Evolutionary conservation across 2,329 filamentous ascomycete species (phyloP).

Genomic region (Mycosphaerella arachidis): DNA sequence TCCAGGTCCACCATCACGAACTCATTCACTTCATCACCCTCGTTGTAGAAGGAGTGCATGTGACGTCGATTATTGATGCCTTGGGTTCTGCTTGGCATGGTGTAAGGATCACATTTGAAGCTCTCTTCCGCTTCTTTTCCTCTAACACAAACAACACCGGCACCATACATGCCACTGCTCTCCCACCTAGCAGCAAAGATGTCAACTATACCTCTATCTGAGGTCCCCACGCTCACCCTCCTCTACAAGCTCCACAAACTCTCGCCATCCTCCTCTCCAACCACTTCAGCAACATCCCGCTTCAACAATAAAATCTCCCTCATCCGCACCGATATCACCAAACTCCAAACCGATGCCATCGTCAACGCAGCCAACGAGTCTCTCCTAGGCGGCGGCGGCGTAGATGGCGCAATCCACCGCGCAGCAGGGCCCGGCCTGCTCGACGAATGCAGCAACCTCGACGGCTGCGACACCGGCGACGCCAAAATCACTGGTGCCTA

Average conservation of each 20-base stretch:
- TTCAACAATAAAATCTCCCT: conserved; percentile 69
- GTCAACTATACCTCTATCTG: conserved; percentile 40
- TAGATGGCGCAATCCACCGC: conserved; percentile 70
- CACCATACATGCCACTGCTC: conserved; percentile 5
- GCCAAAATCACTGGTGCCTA: conserved; percentile 82
- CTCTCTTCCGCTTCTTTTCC: background rate
- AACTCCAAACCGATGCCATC: conserved; percentile 71
- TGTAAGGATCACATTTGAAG: background rate
- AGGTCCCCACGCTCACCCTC: conserved; percentile 59
- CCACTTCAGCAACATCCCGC: conserved; percentile 41
- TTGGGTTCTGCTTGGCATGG: background rate
- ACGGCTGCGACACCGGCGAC: conserved; percentile 70
- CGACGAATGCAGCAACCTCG: conserved; percentile 65
- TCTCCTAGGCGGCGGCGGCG: conserved; percentile 82
- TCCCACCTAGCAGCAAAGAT: conserved; percentile 9
- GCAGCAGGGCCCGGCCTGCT: conserved; percentile 69
- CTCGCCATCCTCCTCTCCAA: conserved; percentile 24
- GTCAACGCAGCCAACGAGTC: conserved; percentile 86
- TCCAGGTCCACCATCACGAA: background rate
- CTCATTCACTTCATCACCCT: background rate
- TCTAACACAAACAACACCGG: background rate
- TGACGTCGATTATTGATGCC: background rate
- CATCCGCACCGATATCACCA: conserved; percentile 75
- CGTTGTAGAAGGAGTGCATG: background rate
- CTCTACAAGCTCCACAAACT: conserved; percentile 62